These are phyloP conservation scores for Phtheirospermum japonicum DNA, from an alignment of 257 asterid species.

Conservation along the genomic window DNA sequence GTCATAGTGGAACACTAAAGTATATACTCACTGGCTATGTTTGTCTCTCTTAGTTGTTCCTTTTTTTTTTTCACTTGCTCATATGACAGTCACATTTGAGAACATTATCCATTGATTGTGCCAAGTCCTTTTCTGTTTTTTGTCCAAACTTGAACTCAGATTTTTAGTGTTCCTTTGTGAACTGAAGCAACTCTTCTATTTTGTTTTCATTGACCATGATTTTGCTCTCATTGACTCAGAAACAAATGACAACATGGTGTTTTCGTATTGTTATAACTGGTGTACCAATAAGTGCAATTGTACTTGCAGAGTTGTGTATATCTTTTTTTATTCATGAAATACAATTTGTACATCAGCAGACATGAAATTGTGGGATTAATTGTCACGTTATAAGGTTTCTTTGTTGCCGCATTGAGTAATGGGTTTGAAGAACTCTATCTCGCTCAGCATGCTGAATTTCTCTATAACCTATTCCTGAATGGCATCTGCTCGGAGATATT, in stretches of 20 bases:
- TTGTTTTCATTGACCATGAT: background rate
- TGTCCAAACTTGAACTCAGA: background rate
- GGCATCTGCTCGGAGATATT: too few relatives aligned
- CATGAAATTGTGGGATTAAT: background rate
- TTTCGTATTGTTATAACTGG: background rate
- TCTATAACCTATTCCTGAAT: background rate
- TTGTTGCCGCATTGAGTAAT: slow-evolving; percentile 11
- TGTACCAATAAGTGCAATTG: background rate
- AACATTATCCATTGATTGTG: slow-evolving; percentile 17
- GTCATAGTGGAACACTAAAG: slow-evolving; percentile 87
- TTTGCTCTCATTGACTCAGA: background rate
- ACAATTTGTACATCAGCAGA: background rate
- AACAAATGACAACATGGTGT: background rate
- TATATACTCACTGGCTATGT: slow-evolving; percentile 22
- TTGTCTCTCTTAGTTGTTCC: background rate
- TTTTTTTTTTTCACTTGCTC: slow-evolving; percentile 11
- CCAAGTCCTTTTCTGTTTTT: slow-evolving; percentile 5
- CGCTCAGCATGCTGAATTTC: background rate
- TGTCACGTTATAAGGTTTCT: background rate
- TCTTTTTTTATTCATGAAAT: background rate
- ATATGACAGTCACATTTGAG: slow-evolving; percentile 14
- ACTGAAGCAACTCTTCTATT: slow-evolving; percentile 7
- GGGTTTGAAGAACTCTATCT: background rate
- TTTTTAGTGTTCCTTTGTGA: background rate
- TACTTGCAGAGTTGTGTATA: background rate